These are phyloP conservation scores for Backusella psychrophila DNA, from an alignment of 192 early-diverging fungal genomes.

Conservation along the genomic window DNA sequence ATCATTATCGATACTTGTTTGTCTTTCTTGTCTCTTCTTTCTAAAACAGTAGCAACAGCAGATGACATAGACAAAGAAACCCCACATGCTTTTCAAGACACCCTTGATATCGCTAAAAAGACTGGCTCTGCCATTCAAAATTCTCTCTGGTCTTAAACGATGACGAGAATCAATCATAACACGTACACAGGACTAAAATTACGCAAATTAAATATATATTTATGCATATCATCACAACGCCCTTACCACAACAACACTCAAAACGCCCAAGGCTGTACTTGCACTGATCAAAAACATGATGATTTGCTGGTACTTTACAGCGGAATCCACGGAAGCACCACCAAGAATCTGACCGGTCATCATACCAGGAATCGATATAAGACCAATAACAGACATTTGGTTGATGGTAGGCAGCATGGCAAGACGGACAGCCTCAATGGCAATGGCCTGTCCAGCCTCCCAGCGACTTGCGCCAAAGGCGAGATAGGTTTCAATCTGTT, in stretches of 20 bases:
- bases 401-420: constrained; percentile 83
- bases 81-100: neutral
- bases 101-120: constrained; percentile 13
- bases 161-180: constrained; percentile 16
- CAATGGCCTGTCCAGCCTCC: constrained; percentile 78
- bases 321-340: constrained; percentile 77
- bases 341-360: constrained; percentile 89
- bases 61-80: neutral
- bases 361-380: constrained; percentile 86
- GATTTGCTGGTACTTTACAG: constrained; percentile 79
- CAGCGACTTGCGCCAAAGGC: constrained; percentile 80
- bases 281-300: constrained; percentile 87
- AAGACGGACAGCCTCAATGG: constrained; percentile 63
- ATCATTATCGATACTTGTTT: neutral
- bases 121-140: constrained; percentile 15
- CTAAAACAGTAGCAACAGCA: constrained; percentile 4
- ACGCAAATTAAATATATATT: neutral
- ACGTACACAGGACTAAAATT: constrained; percentile 14
- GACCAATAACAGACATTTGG: constrained; percentile 80
- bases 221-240: neutral
- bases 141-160: constrained; percentile 22
- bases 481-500: constrained; percentile 45
- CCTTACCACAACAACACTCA: constrained; percentile 47
- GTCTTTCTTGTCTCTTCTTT: neutral
- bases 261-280: constrained; percentile 59